A percentile compares a stretch with the other conserved stretches of the same genome.
Conservation (phyloP, 2,329 filamentous ascomycete species). For the Diaporthe vaccinii region DNA sequence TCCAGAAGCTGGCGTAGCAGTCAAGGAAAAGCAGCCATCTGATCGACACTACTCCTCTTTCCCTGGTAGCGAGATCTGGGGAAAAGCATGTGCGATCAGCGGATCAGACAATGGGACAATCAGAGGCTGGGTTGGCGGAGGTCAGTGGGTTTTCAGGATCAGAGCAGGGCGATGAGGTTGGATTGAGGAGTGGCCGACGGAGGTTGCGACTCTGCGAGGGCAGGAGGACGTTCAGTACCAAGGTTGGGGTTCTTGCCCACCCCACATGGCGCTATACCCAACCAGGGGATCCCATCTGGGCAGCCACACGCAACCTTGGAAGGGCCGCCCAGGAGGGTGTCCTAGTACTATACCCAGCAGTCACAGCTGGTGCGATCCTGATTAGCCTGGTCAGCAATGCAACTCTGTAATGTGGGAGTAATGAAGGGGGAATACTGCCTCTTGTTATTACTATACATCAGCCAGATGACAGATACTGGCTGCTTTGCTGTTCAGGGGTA, state of each 20-base stretch:
- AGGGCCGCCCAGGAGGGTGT: background rate
- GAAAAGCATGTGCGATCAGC: constrained; percentile 17
- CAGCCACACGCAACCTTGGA: background rate
- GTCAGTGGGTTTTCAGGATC: background rate
- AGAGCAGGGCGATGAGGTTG: constrained; percentile 6
- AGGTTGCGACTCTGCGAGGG: background rate
- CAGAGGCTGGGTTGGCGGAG: background rate
- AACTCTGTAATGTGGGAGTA: constrained; percentile 1
- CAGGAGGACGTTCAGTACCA: background rate
- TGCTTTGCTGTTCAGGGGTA: background rate
- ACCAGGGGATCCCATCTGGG: constrained; percentile 3
- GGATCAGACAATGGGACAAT: constrained; percentile 8
- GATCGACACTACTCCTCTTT: constrained; percentile 3
- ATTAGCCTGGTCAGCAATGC: background rate
- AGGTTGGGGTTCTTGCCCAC: background rate
- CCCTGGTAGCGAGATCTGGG: constrained; percentile 32
- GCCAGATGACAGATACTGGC: background rate
- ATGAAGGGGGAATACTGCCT: background rate
- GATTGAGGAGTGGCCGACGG: constrained; percentile 8
- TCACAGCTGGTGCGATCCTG: background rate
- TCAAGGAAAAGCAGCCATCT: constrained; percentile 8
- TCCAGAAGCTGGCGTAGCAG: constrained; percentile 9
- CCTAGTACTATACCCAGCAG: background rate
- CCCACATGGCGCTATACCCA: constrained; percentile 12
- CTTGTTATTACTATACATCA: background rate